Evolutionary conservation across 2,329 filamentous ascomycete genomes (phyloP).

Genomic region (Botrytis sinoallii): DNA sequence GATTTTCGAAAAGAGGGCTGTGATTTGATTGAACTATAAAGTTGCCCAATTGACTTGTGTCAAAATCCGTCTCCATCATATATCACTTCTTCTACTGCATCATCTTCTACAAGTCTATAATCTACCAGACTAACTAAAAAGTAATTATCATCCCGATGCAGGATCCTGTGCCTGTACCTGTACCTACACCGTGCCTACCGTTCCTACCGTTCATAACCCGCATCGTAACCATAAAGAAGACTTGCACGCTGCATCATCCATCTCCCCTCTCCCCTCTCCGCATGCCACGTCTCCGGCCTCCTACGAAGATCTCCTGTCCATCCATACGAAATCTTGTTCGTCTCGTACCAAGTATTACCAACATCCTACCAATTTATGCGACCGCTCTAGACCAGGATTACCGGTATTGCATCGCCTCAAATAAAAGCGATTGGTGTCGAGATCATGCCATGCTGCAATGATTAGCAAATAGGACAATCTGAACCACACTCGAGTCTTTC

Average conservation of each 20-base stretch:
- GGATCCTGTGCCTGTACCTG: neutral
- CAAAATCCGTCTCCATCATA: neutral
- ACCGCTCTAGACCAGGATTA: constrained; percentile 9
- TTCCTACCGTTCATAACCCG: constrained; percentile 2
- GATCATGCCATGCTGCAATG: neutral
- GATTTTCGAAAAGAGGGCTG: neutral
- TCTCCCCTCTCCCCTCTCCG: constrained; percentile 1
- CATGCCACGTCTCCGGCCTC: constrained; percentile 16
- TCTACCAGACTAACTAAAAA: neutral
- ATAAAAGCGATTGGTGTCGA: constrained; percentile 6
- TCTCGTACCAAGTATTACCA: constrained; percentile 2
- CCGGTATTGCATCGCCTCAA: constrained; percentile 10
- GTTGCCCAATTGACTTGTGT: neutral
- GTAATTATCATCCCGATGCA: neutral
- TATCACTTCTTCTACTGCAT: neutral
- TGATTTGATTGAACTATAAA: neutral
- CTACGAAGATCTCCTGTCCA: constrained; percentile 12
- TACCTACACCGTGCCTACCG: neutral
- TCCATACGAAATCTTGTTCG: constrained; percentile 5
- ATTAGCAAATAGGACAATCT: constrained; percentile 5
- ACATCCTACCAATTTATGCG: constrained; percentile 1
- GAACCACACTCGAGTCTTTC: neutral
- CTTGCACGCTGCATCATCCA: neutral
- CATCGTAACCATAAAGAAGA: neutral
- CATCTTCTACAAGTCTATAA: neutral